A percentile compares a stretch with the other conserved stretches of the same genome.
Evolutionary conservation across 805 yeast genomes (phyloP).

Genomic region (Torulaspora maleeae): DNA sequence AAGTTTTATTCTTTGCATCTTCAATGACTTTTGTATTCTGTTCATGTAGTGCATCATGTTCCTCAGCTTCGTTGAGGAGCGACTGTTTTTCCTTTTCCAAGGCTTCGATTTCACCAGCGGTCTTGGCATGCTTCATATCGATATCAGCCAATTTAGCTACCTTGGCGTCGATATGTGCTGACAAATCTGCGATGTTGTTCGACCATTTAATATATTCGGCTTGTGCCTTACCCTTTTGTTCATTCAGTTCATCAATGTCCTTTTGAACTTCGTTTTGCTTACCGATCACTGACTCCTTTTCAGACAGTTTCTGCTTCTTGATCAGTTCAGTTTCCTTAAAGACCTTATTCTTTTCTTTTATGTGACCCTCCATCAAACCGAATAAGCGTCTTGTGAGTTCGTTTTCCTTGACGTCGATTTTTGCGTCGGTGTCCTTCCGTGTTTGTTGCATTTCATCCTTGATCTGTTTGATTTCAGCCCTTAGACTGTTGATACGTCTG

Average conservation of each 20-base stretch:
- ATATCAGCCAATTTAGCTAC: constrained; percentile 24
- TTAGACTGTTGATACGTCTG: constrained; percentile 17
- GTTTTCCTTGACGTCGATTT: constrained; percentile 26
- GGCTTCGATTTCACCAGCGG: constrained; percentile 20
- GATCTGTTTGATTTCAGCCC: constrained; percentile 22
- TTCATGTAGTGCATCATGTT: constrained; percentile 16
- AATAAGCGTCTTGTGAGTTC: constrained; percentile 22
- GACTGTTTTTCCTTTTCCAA: constrained; percentile 16
- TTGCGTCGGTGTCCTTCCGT: constrained; percentile 22
- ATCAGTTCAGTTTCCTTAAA: constrained; percentile 28
- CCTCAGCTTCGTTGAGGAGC: constrained; percentile 20
- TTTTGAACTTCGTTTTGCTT: constrained; percentile 25
- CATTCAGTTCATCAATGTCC: constrained; percentile 26
- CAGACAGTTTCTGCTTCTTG: constrained; percentile 25
- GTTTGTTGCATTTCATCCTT: constrained; percentile 22
- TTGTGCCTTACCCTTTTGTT: constrained; percentile 18
- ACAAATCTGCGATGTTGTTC: constrained; percentile 20
- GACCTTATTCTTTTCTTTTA: constrained; percentile 22
- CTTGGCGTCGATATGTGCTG: constrained; percentile 29
- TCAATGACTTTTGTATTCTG: constrained; percentile 17
- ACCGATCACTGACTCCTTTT: constrained; percentile 21
- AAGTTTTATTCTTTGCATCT: constrained; percentile 22
- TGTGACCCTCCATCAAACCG: constrained; percentile 21
- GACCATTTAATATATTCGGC: constrained; percentile 24
- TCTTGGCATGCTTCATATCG: constrained; percentile 18